Conservation (phyloP, 2,329 filamentous ascomycete genomes). For the Talaromyces sp. region DNA sequence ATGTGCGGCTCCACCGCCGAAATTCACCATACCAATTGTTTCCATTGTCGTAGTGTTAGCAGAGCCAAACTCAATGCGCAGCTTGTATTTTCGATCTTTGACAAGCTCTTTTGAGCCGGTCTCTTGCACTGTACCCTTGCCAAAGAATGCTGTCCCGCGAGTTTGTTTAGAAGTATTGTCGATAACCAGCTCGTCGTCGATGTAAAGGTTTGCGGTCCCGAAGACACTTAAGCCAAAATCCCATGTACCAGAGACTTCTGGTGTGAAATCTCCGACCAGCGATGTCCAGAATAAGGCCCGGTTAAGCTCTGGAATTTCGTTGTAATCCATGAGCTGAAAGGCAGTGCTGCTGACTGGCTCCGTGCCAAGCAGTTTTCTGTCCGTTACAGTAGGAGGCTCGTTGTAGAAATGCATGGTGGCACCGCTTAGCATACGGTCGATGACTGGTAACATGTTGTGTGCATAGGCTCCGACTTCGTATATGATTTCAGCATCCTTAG, state of each 20-base stretch:
- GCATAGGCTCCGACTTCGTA: constrained; percentile 64
- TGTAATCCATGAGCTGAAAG: constrained; percentile 55
- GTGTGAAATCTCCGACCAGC: constrained; percentile 54
- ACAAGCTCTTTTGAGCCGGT: constrained; percentile 58
- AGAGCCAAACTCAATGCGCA: constrained; percentile 61
- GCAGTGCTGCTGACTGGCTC: constrained; percentile 33
- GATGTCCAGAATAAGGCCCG: constrained; percentile 55
- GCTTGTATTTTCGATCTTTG: constrained; percentile 58
- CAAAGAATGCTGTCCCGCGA: constrained; percentile 64
- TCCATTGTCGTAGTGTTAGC: constrained; percentile 43
- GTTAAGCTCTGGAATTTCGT: constrained; percentile 52
- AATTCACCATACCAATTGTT: constrained; percentile 49
- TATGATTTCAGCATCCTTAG: constrained; percentile 31
- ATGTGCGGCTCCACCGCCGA: constrained; percentile 61
- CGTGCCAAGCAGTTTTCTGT: constrained; percentile 9
- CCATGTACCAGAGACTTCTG: constrained; percentile 60
- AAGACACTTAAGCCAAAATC: constrained; percentile 65
- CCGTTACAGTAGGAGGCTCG: constrained; percentile 48
- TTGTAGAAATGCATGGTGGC: constrained; percentile 62
- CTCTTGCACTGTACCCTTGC: constrained; percentile 64
- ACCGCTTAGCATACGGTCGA: constrained; percentile 18
- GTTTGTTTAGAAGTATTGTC: constrained; percentile 65
- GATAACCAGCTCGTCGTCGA: constrained; percentile 63
- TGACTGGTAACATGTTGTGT: constrained; percentile 55
- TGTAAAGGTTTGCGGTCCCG: constrained; percentile 63